phyloP scores from a whole-genome alignment of 441 rosid genomes.

The Pelargonium hybrid region DNA sequence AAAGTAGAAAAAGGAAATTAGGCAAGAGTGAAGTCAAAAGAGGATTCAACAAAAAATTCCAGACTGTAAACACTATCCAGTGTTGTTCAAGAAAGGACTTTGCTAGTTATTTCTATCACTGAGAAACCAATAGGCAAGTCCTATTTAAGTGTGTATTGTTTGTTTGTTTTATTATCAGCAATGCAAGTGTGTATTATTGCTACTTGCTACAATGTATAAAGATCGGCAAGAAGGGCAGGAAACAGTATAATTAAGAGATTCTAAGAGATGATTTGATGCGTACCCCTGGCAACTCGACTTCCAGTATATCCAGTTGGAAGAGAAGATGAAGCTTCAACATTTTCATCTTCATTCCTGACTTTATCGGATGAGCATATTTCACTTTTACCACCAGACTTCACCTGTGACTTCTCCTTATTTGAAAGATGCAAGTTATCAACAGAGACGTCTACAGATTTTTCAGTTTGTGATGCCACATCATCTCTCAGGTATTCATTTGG shows the following conservation, averaged over 20 bases:
- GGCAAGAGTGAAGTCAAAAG: too few species aligned
- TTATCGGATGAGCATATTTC: conserved; percentile 29
- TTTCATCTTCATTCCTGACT: conserved; percentile 38
- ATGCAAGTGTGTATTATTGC: too few species aligned
- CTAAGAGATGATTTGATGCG: conserved; percentile 21
- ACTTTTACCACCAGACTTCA: conserved; percentile 32
- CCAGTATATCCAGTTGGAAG: conserved; percentile 27
- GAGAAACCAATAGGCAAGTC: not conserved
- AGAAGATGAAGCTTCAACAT: conserved; percentile 33
- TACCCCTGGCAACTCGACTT: conserved; percentile 50
- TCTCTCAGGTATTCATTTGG: conserved; percentile 25
- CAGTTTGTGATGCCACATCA: conserved; percentile 18
- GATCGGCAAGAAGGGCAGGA: not conserved
- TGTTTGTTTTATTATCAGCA: too few species aligned
- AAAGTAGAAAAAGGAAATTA: too few species aligned
- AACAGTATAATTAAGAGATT: not conserved
- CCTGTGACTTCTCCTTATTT: conserved; percentile 25
- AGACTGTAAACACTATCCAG: not conserved
- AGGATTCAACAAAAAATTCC: not conserved
- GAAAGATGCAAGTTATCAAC: conserved; percentile 28
- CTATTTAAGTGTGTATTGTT: too few species aligned
- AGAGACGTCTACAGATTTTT: conserved; percentile 27
- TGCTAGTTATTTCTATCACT: not conserved
- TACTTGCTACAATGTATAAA: not conserved
- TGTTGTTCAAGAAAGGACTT: not conserved